These are phyloP conservation scores for Decorospora gaudefroyi DNA, from an alignment of 2,329 filamentous ascomycete genomes.

Conservation along the genomic window DNA sequence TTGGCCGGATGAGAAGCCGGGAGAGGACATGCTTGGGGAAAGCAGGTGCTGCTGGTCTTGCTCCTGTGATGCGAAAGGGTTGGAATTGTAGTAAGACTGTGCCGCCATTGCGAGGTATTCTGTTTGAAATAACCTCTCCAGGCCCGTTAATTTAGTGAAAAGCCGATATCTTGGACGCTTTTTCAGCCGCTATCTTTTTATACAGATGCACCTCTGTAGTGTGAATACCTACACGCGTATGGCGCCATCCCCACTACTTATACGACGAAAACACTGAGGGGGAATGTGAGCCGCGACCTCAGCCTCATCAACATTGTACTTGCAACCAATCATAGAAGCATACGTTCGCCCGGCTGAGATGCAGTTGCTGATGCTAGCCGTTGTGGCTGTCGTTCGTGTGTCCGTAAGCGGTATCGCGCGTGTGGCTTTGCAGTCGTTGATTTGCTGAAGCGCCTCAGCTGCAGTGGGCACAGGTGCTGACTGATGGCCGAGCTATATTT, in stretches of 20 bases:
- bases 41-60: constrained; percentile 24
- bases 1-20: constrained; percentile 9
- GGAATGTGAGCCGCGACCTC: not conserved
- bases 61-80: constrained; percentile 2
- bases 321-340: not conserved
- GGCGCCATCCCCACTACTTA: constrained; percentile 3
- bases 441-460: constrained; percentile 4
- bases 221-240: not conserved
- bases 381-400: constrained; percentile 12
- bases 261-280: not conserved
- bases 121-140: not conserved
- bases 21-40: constrained; percentile 13
- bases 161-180: too few relatives aligned
- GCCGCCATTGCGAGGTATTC: constrained; percentile 14
- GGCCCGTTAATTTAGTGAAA: not conserved
- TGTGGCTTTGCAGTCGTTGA: constrained; percentile 18
- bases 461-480: constrained; percentile 1
- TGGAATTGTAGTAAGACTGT: constrained; percentile 19
- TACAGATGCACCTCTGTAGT: too few relatives aligned
- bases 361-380: constrained; percentile 4
- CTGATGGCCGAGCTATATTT: constrained; percentile 4
- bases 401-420: constrained; percentile 13
- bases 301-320: constrained; percentile 7
- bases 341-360: not conserved
- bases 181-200: too few relatives aligned